A percentile compares a stretch with the other conserved stretches of the same genome.
Conservation (phyloP, 257 asterid species). For the Solanum appendiculatum region DNA sequence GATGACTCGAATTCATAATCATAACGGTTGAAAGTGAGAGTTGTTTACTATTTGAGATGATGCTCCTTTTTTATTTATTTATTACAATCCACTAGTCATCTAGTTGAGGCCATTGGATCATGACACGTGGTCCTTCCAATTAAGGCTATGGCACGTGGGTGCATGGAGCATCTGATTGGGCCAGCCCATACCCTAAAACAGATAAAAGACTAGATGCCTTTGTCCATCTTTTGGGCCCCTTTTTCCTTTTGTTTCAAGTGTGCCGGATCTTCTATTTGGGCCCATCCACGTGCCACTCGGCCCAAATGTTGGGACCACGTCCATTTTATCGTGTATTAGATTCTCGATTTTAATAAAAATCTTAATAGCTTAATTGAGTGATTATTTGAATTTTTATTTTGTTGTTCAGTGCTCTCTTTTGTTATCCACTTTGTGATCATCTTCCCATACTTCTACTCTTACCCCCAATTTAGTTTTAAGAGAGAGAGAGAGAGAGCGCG, state of each 20-base stretch:
- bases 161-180: not conserved
- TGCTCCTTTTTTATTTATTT: too few relatives aligned
- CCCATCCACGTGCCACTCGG: not conserved
- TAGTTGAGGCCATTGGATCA: not conserved
- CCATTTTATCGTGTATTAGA: not conserved
- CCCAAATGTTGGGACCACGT: not conserved
- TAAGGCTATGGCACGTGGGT: not conserved
- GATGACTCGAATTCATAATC: not conserved
- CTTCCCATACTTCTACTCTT: not conserved
- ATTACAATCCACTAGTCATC: not conserved
- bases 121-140: not conserved
- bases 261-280: not conserved
- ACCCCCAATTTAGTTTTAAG: not conserved
- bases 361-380: not conserved
- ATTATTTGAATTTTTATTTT: too few relatives aligned
- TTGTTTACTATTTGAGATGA: too few relatives aligned
- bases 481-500: rapidly evolving
- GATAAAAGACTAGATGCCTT: not conserved
- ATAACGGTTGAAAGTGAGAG: too few relatives aligned
- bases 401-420: not conserved
- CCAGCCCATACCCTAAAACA: not conserved
- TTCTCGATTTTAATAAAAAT: not conserved
- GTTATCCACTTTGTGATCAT: not conserved
- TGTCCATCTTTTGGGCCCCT: not conserved
- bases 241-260: not conserved